A percentile compares a stretch with the other conserved stretches of the same genome.
phyloP scores from a whole-genome alignment of 139 green algal genomes.

The Yamagishiella unicocca region DNA sequence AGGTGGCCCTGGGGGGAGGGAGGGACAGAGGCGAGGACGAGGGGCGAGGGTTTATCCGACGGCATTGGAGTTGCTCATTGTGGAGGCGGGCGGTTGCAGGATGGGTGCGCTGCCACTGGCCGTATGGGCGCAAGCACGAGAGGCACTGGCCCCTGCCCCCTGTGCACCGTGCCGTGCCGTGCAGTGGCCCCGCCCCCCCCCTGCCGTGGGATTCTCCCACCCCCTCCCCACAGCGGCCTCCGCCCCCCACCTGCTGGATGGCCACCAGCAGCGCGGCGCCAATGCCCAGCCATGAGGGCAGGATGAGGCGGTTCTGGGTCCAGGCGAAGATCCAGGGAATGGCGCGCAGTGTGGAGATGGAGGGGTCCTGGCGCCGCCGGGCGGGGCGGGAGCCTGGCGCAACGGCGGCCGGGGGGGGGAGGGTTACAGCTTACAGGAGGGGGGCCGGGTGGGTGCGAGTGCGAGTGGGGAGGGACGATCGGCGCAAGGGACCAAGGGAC shows the following conservation, averaged over 20 bases:
- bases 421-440: no score
- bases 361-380: constrained; percentile 50
- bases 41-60: neutral
- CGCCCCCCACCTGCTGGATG: constrained; percentile 61
- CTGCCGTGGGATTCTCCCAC: neutral
- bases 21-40: neutral
- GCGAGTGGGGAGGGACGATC: neutral
- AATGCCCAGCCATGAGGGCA: constrained; percentile 98
- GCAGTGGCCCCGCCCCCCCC: no score
- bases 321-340: constrained; percentile 99
- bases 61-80: no score
- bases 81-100: no score
- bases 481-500: no score
- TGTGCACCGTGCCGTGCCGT: no score
- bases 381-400: constrained; percentile 52
- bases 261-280: constrained; percentile 86
- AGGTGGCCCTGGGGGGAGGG: constrained; percentile 65
- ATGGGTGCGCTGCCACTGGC: no score
- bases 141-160: no score
- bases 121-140: no score
- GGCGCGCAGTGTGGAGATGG: constrained; percentile 88
- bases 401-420: no score
- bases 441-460: neutral
- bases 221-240: neutral
- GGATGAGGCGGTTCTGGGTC: constrained; percentile 96